A percentile compares a stretch with the other conserved stretches of the same genome.
These are phyloP conservation scores for Stellera chamaejasme DNA, from an alignment of 345 rosid species.

Conservation along the genomic window DNA sequence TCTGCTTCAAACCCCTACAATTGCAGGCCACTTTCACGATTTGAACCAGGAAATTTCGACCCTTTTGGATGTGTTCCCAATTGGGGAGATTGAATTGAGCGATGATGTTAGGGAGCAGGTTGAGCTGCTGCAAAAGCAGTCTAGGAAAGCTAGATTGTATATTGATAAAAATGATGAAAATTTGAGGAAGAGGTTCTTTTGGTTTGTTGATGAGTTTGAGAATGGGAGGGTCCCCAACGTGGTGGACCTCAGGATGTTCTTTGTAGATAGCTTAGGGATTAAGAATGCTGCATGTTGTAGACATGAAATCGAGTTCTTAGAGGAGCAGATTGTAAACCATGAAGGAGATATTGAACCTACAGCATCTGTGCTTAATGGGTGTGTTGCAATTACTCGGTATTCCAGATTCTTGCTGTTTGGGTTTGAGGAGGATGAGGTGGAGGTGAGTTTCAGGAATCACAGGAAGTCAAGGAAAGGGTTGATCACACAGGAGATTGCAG, in stretches of 20 bases:
- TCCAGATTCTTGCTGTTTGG: constrained; percentile 74
- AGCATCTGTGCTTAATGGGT: constrained; percentile 69
- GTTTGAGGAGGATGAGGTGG: constrained; percentile 51
- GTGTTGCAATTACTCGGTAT: constrained; percentile 72
- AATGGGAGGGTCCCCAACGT: constrained; percentile 43
- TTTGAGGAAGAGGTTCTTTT: constrained; percentile 39
- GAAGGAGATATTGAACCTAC: constrained; percentile 87
- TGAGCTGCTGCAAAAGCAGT: constrained; percentile 58
- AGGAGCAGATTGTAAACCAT: constrained; percentile 81
- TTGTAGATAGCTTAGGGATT: constrained; percentile 52
- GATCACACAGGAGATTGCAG: constrained; percentile 63
- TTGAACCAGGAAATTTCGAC: constrained; percentile 81
- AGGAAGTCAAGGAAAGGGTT: constrained; percentile 57
- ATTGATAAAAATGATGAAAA: constrained; percentile 68
- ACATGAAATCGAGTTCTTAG: constrained; percentile 74
- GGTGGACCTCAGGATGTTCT: constrained; percentile 38
- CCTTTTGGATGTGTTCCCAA: constrained; percentile 83
- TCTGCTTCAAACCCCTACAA: constrained; percentile 65
- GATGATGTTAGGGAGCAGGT: constrained; percentile 80
- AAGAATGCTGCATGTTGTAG: constrained; percentile 53
- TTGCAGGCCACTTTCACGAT: constrained; percentile 94
- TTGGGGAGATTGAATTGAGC: constrained; percentile 41
- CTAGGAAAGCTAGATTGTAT: constrained; percentile 42
- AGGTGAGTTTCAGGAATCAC: constrained; percentile 28
- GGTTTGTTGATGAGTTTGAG: constrained; percentile 63